Evolutionary conservation across 352 stramenopile species (phyloP).

Genomic region (Globisporangium irregulare): DNA sequence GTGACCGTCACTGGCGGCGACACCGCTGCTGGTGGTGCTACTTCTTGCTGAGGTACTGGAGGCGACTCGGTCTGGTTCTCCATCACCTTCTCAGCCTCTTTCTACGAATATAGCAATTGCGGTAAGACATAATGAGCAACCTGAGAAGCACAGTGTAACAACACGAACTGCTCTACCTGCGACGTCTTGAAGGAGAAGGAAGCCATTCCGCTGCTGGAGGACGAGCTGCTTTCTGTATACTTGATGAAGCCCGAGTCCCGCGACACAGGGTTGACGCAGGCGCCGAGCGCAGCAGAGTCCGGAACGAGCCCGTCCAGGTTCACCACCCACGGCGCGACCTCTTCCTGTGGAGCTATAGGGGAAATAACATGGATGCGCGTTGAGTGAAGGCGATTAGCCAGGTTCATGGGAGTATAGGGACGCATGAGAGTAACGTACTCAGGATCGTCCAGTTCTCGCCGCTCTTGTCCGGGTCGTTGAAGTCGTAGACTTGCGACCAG

Average conservation of each 20-base stretch:
- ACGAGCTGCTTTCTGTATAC: slow-evolving; percentile 39
- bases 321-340: slow-evolving; percentile 41
- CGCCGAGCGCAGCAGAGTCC: slow-evolving; percentile 32
- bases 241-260: slow-evolving; percentile 54
- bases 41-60: slow-evolving; percentile 8
- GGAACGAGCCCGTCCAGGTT: slow-evolving; percentile 42
- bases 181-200: slow-evolving; percentile 71
- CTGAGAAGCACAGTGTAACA: no score
- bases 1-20: not conserved
- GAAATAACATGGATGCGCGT: not conserved
- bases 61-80: slow-evolving; percentile 7
- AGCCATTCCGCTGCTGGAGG: slow-evolving; percentile 32
- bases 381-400: not conserved
- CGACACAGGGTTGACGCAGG: slow-evolving; percentile 62
- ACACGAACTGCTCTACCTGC: slow-evolving; percentile 22
- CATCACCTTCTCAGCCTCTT: slow-evolving; percentile 24
- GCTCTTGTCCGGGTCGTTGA: slow-evolving; percentile 87
- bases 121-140: not conserved
- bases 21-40: slow-evolving; percentile 9
- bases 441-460: slow-evolving; percentile 68
- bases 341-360: slow-evolving; percentile 38
- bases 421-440: slow-evolving; percentile 26
- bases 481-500: slow-evolving; percentile 91
- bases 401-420: not conserved
- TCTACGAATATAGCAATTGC: not conserved